Percentiles rank a stretch among this genome's conserved stretches.
Evolutionary conservation across 2,329 filamentous ascomycete species (phyloP).

Genomic region (Bertia moriformis): DNA sequence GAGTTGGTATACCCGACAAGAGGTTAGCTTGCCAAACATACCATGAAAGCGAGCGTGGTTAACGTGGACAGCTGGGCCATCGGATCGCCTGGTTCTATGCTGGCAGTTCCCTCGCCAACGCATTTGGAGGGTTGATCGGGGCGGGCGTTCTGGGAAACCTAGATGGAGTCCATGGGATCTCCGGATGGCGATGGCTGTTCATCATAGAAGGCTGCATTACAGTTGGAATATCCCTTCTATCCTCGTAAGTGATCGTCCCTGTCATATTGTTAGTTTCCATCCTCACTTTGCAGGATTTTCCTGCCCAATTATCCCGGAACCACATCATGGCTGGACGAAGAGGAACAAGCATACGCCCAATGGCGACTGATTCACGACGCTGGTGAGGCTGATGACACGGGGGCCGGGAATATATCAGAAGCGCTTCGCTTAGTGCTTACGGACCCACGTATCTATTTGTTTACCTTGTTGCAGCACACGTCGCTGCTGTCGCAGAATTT

Average conservation of each 20-base stretch:
- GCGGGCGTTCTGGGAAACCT: constrained; percentile 30
- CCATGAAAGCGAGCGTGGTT: no score
- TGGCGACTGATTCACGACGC: constrained; percentile 34
- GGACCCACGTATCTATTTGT: constrained; percentile 35
- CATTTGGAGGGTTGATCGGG: constrained; percentile 33
- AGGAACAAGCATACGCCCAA: constrained; percentile 35
- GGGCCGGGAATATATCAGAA: constrained; percentile 20
- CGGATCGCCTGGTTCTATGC: constrained; percentile 31
- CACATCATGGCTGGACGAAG: constrained; percentile 31
- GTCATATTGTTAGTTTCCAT: no score
- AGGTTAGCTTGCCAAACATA: neutral
- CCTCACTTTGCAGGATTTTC: constrained; percentile 9
- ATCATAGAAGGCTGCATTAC: constrained; percentile 12
- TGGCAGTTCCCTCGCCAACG: constrained; percentile 29
- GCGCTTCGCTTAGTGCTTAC: constrained; percentile 30
- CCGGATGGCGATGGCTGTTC: constrained; percentile 19
- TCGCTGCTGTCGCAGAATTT: constrained; percentile 37
- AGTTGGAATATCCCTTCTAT: constrained; percentile 16
- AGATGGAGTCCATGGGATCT: constrained; percentile 18
- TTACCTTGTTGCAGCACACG: constrained; percentile 37
- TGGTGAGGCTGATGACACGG: constrained; percentile 25
- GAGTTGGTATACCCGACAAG: constrained; percentile 1
- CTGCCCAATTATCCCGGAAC: constrained; percentile 38
- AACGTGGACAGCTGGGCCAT: constrained; percentile 18
- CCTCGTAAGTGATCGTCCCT: neutral